Percentiles rank a stretch among this genome's conserved stretches.
phyloP scores from a whole-genome alignment of 2,329 filamentous ascomycete species.

The Xylariomycetidae sp. region DNA sequence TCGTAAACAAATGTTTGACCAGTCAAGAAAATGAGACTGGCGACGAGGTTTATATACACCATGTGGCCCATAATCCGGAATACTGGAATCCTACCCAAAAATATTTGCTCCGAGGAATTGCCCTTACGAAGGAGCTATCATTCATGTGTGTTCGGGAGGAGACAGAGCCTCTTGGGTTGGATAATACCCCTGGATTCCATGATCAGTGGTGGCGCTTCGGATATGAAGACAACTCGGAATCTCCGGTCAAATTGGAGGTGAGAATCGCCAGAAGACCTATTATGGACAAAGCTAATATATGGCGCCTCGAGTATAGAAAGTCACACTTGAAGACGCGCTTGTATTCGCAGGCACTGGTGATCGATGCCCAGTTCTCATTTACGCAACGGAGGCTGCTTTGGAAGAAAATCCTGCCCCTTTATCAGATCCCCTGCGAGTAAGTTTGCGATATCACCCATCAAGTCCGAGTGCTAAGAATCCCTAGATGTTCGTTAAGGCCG shows the following conservation, averaged over 20 bases:
- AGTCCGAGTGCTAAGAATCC: slow-evolving; percentile 16
- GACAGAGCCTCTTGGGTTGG: slow-evolving; percentile 38
- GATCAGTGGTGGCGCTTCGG: slow-evolving; percentile 56
- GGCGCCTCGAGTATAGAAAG: slow-evolving; percentile 46
- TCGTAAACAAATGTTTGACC: slow-evolving; percentile 25
- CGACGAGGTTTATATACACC: slow-evolving; percentile 23
- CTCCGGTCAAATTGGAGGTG: slow-evolving; percentile 48
- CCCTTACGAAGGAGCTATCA: slow-evolving; percentile 39
- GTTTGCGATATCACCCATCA: slow-evolving; percentile 6
- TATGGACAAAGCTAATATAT: too few species aligned
- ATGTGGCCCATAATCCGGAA: slow-evolving; percentile 22
- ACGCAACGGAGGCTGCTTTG: slow-evolving; percentile 48
- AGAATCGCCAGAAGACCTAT: slow-evolving; percentile 7
- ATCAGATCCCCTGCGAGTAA: slow-evolving; percentile 33
- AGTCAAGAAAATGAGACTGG: slow-evolving; percentile 25
- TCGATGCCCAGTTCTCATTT: slow-evolving; percentile 45
- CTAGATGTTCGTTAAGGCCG: slow-evolving; percentile 44
- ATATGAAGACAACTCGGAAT: slow-evolving; percentile 33
- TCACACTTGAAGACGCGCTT: slow-evolving; percentile 40
- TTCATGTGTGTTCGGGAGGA: slow-evolving; percentile 46
- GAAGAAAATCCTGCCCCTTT: slow-evolving; percentile 30
- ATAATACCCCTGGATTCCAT: slow-evolving; percentile 21
- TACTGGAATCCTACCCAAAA: slow-evolving; percentile 35
- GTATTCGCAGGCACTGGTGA: slow-evolving; percentile 43
- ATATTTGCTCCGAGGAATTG: slow-evolving; percentile 49